Percentiles rank a stretch among this genome's conserved stretches.
Evolutionary conservation across 176 grass and related monocot genomes (phyloP).

Genomic region (Musa itinerans): DNA sequence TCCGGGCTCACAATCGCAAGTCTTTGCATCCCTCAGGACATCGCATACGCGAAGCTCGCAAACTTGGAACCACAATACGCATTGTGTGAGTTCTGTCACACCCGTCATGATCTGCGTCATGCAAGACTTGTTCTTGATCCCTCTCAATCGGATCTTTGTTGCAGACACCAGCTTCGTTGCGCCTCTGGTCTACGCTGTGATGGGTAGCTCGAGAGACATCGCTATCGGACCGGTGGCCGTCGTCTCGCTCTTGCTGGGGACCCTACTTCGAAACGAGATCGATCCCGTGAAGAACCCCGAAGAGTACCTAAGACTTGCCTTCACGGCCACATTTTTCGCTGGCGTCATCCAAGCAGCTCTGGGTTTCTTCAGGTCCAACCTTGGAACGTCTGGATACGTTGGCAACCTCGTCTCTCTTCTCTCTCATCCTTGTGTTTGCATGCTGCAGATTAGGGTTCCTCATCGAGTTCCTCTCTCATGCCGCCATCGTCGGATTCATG

Average conservation of each 20-base stretch:
- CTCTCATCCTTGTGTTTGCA: not conserved
- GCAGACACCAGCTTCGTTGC: slow-evolving; percentile 19
- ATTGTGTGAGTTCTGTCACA: slow-evolving; percentile 1
- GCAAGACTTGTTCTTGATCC: not conserved
- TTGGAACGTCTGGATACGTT: no score
- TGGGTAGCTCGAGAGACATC: slow-evolving; percentile 19
- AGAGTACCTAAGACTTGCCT: not conserved
- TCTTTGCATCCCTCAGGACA: slow-evolving; percentile 22
- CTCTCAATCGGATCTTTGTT: not conserved
- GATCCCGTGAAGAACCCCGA: slow-evolving; percentile 10
- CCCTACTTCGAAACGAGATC: not conserved
- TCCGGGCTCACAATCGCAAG: slow-evolving; percentile 13
- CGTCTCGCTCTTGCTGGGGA: slow-evolving; percentile 12
- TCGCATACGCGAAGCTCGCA: slow-evolving; percentile 12
- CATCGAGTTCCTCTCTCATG: slow-evolving; percentile 11
- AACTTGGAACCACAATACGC: slow-evolving; percentile 1
- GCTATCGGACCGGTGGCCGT: slow-evolving; percentile 18
- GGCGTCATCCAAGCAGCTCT: slow-evolving; percentile 12
- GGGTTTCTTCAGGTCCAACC: slow-evolving; percentile 3
- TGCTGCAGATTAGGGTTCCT: slow-evolving; percentile 9
- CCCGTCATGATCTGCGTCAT: no score
- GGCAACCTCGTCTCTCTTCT: no score
- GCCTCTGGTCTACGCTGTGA: slow-evolving; percentile 7
- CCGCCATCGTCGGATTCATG: slow-evolving; percentile 14
- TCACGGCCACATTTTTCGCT: slow-evolving; percentile 16